Evolutionary conservation across 305 asterid species (phyloP).

Genomic region (Fraxinus dipetala): DNA sequence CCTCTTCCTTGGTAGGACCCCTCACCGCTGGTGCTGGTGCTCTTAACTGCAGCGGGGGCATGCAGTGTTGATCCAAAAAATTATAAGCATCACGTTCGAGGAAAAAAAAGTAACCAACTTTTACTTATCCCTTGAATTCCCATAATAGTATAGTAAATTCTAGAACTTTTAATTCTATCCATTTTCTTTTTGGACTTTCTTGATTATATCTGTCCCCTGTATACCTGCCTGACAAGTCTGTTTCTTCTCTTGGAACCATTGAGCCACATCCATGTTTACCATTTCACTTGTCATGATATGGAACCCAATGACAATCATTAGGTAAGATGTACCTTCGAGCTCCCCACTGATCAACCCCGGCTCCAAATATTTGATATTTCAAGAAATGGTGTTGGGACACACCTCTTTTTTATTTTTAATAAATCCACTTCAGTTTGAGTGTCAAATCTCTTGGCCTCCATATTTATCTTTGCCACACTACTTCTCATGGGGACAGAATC

Average conservation of each 20-base stretch:
- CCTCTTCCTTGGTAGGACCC: conserved; percentile 56
- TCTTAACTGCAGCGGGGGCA: conserved; percentile 53
- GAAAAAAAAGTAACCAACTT: neutral
- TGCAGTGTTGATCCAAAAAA: conserved; percentile 36
- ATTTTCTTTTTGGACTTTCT: neutral
- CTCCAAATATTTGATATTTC: neutral
- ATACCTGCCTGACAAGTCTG: neutral
- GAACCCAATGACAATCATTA: neutral
- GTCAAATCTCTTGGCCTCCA: conserved; percentile 10
- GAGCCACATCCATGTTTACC: neutral
- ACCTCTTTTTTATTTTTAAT: neutral
- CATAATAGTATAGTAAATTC: conserved; percentile 6
- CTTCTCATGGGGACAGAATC: conserved; percentile 22
- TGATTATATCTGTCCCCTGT: neutral
- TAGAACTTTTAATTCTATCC: neutral
- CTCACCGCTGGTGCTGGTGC: conserved; percentile 65
- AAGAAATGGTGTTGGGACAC: neutral
- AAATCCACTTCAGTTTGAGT: neutral
- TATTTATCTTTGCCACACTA: neutral
- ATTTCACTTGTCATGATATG: neutral
- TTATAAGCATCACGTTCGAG: neutral
- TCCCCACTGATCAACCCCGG: neutral
- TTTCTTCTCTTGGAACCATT: neutral
- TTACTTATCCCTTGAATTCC: neutral
- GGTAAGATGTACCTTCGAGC: neutral